These are phyloP conservation scores for Zelopaecilomyces penicillatus DNA, from an alignment of 2,329 filamentous ascomycete species.

Conservation along the genomic window DNA sequence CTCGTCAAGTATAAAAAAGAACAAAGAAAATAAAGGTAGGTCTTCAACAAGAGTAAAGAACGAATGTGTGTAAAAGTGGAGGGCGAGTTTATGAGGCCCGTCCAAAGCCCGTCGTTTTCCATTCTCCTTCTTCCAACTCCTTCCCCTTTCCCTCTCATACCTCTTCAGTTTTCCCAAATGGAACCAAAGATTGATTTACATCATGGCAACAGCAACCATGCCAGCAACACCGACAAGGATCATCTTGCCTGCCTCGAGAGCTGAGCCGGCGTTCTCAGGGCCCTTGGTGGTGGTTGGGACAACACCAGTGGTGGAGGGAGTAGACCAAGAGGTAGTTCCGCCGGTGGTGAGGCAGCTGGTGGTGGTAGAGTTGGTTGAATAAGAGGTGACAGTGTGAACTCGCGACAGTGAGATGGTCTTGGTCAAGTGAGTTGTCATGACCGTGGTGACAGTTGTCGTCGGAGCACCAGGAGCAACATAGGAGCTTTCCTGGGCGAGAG, in stretches of 20 bases:
- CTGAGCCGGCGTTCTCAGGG: slow-evolving; percentile 33
- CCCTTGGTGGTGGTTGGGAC: slow-evolving; percentile 26
- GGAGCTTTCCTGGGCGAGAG: slow-evolving; percentile 32
- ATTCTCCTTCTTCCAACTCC: not conserved
- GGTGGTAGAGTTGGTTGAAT: slow-evolving; percentile 25
- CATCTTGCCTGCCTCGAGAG: slow-evolving; percentile 35
- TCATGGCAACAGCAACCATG: slow-evolving; percentile 40
- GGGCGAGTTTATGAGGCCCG: too few species aligned
- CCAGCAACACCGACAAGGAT: slow-evolving; percentile 41
- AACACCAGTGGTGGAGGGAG: slow-evolving; percentile 16
- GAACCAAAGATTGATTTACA: slow-evolving; percentile 29
- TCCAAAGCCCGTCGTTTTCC: not conserved
- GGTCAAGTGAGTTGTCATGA: slow-evolving; percentile 39
- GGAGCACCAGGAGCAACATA: slow-evolving; percentile 15
- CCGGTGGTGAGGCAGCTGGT: slow-evolving; percentile 20
- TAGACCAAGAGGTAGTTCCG: slow-evolving; percentile 13
- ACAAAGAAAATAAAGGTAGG: too few species aligned
- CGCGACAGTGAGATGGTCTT: slow-evolving; percentile 44
- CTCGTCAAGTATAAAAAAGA: too few species aligned
- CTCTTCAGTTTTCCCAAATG: not conserved
- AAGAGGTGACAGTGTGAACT: slow-evolving; percentile 32
- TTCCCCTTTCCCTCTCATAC: slow-evolving; percentile 1
- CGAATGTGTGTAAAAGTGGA: too few species aligned
- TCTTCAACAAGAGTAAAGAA: too few species aligned
- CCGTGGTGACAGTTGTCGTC: slow-evolving; percentile 26